Base-by-base conservation (phyloP, 352 stramenopile genomes). In the Pythium plurisporium region DNA sequence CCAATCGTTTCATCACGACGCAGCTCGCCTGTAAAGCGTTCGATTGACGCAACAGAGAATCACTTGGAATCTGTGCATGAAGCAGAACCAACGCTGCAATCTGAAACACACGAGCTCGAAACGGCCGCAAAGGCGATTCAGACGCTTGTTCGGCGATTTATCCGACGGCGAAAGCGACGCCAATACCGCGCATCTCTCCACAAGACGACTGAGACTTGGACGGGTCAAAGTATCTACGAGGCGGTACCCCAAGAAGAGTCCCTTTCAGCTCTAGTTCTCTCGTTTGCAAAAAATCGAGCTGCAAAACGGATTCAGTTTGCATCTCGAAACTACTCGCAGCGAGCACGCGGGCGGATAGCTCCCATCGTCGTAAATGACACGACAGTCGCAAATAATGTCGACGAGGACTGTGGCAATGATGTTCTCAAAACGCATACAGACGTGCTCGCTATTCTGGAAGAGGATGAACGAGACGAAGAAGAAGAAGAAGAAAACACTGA, bases 221-320 rank as follows among this genome's bases (percentile, higher is more conserved):
- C 22, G 1, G 23, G 42, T 56, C 30, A 10, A 34, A 19, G 23
- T 33, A 43, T n/a, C 27, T 3, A 15, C 31, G 12, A 25, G 17
- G 14, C 3, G 3, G 15, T 27, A 9, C 27, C 26, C 26, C 22
- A 9, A 7, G 48, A 55, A 3, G 48, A 46, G 8, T 43, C 51
- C 0, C 22, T 59, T 38, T 27, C 51, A 12, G 26, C 5, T 1
- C 5, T 59, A 5, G 26, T 59, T 8, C 51, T 61, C 27, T 44
- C 45, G 15, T 56, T 56, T 37, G 36, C 55, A 11, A 60, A 25
- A 20, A 51, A 56, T 23, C 49, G 37, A 30, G 59, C 59, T 10
- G 59, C 50, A 12, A 66, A 59, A 23, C 59, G 44, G 27, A 66
- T 66, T 30, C 43, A 60, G 33, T 20, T 50, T 26, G 59, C 36